Conservation (phyloP, 306 rosid genomes). For the Malus orientalis region DNA sequence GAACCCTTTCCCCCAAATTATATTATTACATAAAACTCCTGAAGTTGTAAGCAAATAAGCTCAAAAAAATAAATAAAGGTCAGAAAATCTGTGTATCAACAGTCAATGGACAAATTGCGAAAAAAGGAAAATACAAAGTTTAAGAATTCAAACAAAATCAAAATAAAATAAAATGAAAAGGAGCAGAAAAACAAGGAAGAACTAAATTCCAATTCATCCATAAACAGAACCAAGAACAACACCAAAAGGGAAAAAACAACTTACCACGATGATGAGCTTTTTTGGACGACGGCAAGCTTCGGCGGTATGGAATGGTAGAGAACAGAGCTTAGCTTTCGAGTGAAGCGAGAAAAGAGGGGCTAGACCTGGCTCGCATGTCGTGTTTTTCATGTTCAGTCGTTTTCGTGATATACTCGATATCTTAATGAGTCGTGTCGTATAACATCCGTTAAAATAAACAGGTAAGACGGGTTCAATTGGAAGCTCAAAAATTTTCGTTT, state of each 20-base stretch:
- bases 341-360: background rate
- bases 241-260: background rate
- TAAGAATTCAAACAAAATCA: background rate
- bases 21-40: background rate
- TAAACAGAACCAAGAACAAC: background rate
- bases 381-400: too few relatives aligned
- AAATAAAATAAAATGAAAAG: background rate
- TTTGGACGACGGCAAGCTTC: background rate
- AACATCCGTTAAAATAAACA: too few relatives aligned
- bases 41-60: background rate
- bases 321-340: background rate
- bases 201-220: background rate
- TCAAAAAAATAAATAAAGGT: background rate
- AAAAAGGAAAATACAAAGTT: background rate
- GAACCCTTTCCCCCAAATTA: too few relatives aligned
- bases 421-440: too few relatives aligned
- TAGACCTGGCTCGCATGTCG: too few relatives aligned
- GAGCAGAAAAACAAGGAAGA: background rate
- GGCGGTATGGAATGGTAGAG: background rate
- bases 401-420: too few relatives aligned
- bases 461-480: too few relatives aligned
- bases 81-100: background rate
- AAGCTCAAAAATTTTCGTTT: too few relatives aligned
- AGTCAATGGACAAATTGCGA: background rate
- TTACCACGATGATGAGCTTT: background rate